Conservation (phyloP, 108 stramenopile species). For the Nitzschia sp. region DNA sequence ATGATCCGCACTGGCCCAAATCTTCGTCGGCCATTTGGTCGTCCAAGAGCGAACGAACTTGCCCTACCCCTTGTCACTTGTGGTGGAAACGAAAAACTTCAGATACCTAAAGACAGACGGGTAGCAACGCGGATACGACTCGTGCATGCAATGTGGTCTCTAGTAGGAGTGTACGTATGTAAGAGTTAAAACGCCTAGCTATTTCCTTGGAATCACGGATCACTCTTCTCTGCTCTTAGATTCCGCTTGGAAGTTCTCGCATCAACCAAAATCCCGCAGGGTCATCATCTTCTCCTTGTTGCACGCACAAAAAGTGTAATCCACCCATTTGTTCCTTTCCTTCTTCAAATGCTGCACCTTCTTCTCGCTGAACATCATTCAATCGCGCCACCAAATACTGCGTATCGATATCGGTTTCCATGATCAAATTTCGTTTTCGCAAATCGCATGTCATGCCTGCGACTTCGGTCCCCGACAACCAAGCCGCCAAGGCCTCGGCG, state of each 20-base stretch:
- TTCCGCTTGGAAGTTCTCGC: slow-evolving; percentile 70
- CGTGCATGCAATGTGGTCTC: no score
- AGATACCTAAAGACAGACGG: no score
- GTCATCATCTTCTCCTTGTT: slow-evolving; percentile 88
- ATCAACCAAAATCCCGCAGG: slow-evolving; percentile 96
- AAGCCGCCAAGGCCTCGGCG: slow-evolving; percentile 86
- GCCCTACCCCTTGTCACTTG: neutral
- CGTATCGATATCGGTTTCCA: slow-evolving; percentile 95
- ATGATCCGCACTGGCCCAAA: neutral
- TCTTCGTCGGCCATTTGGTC: neutral
- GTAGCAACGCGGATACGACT: neutral
- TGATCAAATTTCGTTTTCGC: slow-evolving; percentile 80
- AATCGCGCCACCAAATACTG: slow-evolving; percentile 90
- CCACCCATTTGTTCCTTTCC: slow-evolving; percentile 88
- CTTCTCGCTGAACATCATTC: slow-evolving; percentile 82
- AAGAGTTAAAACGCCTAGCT: no score
- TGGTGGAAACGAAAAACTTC: neutral
- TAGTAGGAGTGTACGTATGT: no score
- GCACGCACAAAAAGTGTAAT: slow-evolving; percentile 93
- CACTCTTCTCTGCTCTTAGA: no score
- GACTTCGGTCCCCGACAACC: slow-evolving; percentile 94
- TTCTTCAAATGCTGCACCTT: slow-evolving; percentile 91
- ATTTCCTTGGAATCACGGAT: no score
- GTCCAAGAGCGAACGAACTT: neutral
- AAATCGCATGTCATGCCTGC: slow-evolving; percentile 84